phyloP scores from a whole-genome alignment of 768 basidiomycete species.

The Mrakia blollopis region DNA sequence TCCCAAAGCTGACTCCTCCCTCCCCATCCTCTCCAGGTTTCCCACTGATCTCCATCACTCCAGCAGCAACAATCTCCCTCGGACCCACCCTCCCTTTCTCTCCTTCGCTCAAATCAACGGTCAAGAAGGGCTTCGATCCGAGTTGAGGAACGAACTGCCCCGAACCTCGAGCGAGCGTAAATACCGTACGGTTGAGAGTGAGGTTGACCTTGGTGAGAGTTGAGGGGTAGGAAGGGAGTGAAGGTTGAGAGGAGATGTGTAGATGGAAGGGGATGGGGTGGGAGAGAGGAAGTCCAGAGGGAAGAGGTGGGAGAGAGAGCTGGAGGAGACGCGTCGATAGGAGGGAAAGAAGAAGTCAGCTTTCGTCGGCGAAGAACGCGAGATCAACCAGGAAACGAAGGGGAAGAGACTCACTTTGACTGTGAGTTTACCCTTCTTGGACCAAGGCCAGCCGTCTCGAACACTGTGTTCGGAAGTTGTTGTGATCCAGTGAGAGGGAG shows the following conservation, averaged over 20 bases:
- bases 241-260: neutral
- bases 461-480: neutral
- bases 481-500: neutral
- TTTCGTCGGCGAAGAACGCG: too few species aligned
- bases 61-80: neutral
- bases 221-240: neutral
- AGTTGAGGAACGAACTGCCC: neutral
- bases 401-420: neutral
- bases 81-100: neutral
- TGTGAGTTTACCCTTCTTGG: neutral
- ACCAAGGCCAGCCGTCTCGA: conserved; percentile 1
- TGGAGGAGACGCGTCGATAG: neutral
- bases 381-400: neutral
- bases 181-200: neutral
- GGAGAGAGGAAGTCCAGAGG: neutral
- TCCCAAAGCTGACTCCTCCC: neutral
- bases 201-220: neutral
- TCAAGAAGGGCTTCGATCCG: neutral
- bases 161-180: neutral
- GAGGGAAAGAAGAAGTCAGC: neutral
- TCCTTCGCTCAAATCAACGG: neutral
- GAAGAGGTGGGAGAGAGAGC: neutral
- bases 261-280: conserved; percentile 10
- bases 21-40: neutral
- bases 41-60: neutral